Percentiles rank a stretch among this genome's conserved stretches.
These are phyloP conservation scores for Geranium rotundifolium DNA, from an alignment of 345 rosid species.

Conservation along the genomic window DNA sequence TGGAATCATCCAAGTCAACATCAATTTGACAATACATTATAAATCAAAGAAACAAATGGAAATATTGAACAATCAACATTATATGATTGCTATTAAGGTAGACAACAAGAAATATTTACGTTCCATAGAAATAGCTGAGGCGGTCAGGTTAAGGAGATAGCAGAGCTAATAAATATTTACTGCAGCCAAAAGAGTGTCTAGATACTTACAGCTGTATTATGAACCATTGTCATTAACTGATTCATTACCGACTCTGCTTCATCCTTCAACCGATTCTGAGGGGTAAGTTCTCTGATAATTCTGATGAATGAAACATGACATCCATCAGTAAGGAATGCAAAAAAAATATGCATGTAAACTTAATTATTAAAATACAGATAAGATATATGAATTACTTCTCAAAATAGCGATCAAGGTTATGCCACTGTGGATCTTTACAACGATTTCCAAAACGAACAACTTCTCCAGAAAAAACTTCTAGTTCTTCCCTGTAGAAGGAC, in stretches of 20 bases:
- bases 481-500: conserved; percentile 53
- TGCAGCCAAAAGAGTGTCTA: neutral
- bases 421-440: conserved; percentile 94
- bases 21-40: neutral
- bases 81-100: neutral
- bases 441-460: conserved; percentile 94
- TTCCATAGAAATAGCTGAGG: neutral
- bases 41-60: neutral
- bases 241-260: conserved; percentile 52
- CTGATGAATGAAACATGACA: conserved; percentile 19
- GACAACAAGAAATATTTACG: neutral
- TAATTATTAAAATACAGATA: neutral
- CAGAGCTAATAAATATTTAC: no score
- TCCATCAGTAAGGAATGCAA: conserved; percentile 2
- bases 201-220: conserved; percentile 72
- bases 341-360: neutral
- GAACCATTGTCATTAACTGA: conserved; percentile 61
- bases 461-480: conserved; percentile 72
- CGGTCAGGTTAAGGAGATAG: conserved; percentile 1
- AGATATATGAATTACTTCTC: conserved; percentile 38
- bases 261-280: conserved; percentile 55
- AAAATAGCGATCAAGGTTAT: conserved; percentile 76
- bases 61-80: neutral
- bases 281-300: conserved; percentile 53
- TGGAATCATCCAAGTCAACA: neutral